A percentile compares a stretch with the other conserved stretches of the same genome.
phyloP scores from a whole-genome alignment of 202 grass and related monocot species.

The Zoysia matrella region DNA sequence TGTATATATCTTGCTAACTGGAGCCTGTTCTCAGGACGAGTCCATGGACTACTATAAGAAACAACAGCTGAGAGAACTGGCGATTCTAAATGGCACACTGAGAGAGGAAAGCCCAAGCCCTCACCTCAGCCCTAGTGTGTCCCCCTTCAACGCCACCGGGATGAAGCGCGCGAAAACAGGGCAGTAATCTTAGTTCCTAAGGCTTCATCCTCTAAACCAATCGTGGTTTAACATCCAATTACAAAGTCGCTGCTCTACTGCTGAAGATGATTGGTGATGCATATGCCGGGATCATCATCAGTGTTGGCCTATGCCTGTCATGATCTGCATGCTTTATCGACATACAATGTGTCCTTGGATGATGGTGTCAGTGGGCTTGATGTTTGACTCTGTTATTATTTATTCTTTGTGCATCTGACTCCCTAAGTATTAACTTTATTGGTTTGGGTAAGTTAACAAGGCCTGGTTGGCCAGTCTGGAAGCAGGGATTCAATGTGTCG shows the following conservation, averaged over 20 bases:
- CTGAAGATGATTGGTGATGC: conserved; percentile 62
- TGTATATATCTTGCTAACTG: conserved; percentile 31
- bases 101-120: too few relatives aligned
- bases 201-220: conserved; percentile 11
- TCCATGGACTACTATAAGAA: too few relatives aligned
- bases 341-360: conserved; percentile 39
- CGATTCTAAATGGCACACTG: too few relatives aligned
- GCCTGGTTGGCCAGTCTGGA: conserved; percentile 54
- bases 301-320: conserved; percentile 56
- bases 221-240: conserved; percentile 35
- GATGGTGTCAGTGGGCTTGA: conserved; percentile 56
- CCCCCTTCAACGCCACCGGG: too few relatives aligned
- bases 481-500: conserved; percentile 43
- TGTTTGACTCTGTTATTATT: conserved; percentile 66
- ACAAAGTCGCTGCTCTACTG: conserved; percentile 37
- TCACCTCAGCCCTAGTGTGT: too few relatives aligned
- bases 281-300: conserved; percentile 50
- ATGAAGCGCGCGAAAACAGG: too few relatives aligned
- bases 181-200: conserved; percentile 24
- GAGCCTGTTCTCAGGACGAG: background rate
- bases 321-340: conserved; percentile 54
- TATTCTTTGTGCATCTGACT: conserved; percentile 75
- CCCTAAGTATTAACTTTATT: conserved; percentile 63
- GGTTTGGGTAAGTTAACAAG: conserved; percentile 71
- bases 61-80: too few relatives aligned